These are phyloP conservation scores for Stipa capillata DNA, from an alignment of 176 grass and related monocot genomes.

Conservation along the genomic window DNA sequence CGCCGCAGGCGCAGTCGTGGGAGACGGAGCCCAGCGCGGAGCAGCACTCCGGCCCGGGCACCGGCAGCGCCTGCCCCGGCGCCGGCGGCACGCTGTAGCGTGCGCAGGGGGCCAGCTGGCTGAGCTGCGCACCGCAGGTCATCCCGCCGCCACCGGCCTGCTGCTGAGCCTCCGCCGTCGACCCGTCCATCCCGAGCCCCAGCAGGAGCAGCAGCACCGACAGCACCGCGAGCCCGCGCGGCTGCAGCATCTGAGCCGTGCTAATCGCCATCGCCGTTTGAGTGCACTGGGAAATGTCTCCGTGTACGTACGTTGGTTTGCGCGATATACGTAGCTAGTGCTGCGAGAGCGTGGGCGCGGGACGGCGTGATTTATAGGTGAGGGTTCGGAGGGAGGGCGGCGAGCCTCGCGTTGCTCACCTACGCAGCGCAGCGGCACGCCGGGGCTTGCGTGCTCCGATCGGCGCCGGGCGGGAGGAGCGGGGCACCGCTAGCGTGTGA, in stretches of 20 bases:
- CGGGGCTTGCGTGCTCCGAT: background rate
- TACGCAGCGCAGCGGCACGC: background rate
- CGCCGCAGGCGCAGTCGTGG: constrained; percentile 50
- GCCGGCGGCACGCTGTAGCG: constrained; percentile 50
- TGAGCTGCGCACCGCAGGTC: constrained; percentile 45
- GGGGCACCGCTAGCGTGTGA: constrained; percentile 34
- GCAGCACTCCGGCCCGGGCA: constrained; percentile 60
- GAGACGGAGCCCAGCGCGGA: constrained; percentile 39
- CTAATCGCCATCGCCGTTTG: background rate
- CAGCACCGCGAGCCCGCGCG: background rate
- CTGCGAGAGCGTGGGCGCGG: background rate
- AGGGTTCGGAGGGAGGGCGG: background rate
- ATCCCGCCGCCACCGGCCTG: background rate
- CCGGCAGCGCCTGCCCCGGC: constrained; percentile 13
- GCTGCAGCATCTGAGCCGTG: background rate
- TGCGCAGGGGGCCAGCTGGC: constrained; percentile 40
- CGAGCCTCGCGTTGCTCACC: constrained; percentile 40
- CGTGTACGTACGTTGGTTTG: background rate
- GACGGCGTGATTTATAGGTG: constrained; percentile 26
- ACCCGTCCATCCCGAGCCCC: background rate
- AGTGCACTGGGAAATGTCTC: background rate
- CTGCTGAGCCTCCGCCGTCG: background rate
- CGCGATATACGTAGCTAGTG: background rate
- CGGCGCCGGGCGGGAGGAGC: background rate
- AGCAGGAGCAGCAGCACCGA: background rate